Evolutionary conservation across 805 yeast species (phyloP), one percentile per base, ranked within the genome.

Genomic region (Naumovozyma castellii): DNA sequence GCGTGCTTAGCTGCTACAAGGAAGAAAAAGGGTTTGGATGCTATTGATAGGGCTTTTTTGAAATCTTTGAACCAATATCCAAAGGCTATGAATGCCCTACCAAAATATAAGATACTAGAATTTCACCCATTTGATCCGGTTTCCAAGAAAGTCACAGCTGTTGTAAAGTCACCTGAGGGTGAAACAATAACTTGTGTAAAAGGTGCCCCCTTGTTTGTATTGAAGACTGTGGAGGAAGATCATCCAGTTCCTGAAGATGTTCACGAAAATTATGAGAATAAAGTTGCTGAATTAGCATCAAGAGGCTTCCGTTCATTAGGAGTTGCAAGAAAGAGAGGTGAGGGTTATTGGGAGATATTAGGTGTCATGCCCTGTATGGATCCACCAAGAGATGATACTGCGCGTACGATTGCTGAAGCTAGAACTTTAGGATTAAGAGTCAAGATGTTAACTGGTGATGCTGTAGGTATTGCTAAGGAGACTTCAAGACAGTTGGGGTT

Each of bases 281-380:
- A 86, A 70, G 97, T 87, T 60, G 94, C 95, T 62, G 97, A 87
- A 73, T 85, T 87, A 66, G 96, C 97, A 62, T 80, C 94, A 57
- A 82, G 95, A 79, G 96, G 96, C 75, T 87, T 85, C 88, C 78
- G 97, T 72, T 87, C 96, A 62, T 76, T 87, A 65, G 97, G 97
- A 80, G 95, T 87, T 72, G 97, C 97, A 50, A 85, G 97, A 78
- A 84, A 85, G 84, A 81, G 94, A 75, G 95, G 92, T 71, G 94
- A 84, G 71, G 94, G 94, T 61, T 92, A 84, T 79, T 87, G 95
- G 96, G 95, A 87, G 72, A 86, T 87, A 56, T 73, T 87, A 62
- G 97, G 97, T 67, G 87, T 87, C 67, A 86, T 87, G 95, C 96
- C 96, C 68, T 86, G 95, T 74, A 83, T 84, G 88, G 96, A 87